These are phyloP conservation scores for Sclerotinia trifoliorum DNA, from an alignment of 2,329 filamentous ascomycete genomes.

Conservation along the genomic window DNA sequence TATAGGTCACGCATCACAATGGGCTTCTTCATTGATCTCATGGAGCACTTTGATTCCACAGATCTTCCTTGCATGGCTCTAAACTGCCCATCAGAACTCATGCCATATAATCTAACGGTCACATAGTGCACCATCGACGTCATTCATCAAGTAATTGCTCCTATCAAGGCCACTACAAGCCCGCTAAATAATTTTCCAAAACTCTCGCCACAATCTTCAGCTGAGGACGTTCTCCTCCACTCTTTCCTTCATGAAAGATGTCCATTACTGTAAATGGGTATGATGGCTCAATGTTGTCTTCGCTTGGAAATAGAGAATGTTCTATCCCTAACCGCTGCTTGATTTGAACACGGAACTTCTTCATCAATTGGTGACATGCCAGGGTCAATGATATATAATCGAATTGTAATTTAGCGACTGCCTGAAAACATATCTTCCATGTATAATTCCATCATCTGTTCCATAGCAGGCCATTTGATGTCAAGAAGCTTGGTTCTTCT, in stretches of 20 bases:
- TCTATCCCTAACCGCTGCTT: neutral
- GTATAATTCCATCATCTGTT: neutral
- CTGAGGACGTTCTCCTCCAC: neutral
- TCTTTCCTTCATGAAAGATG: neutral
- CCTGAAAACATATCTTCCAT: neutral
- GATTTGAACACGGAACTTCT: constrained; percentile 3
- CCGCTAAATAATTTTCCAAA: neutral
- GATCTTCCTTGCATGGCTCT: too few relatives aligned
- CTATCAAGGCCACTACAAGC: neutral
- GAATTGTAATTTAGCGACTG: neutral
- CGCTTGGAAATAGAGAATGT: neutral
- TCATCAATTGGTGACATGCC: neutral
- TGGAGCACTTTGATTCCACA: too few relatives aligned
- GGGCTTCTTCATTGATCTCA: too few relatives aligned
- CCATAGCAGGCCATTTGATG: neutral
- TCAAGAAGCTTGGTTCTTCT: neutral
- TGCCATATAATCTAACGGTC: too few relatives aligned
- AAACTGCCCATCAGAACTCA: too few relatives aligned
- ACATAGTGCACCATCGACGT: too few relatives aligned
- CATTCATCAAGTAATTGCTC: too few relatives aligned
- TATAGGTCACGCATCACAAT: too few relatives aligned
- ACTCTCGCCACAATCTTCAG: neutral
- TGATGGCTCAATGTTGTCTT: neutral
- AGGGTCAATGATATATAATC: neutral
- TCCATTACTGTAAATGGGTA: neutral